These are phyloP conservation scores for Protomyces inundatus DNA, from an alignment of 1,139 yeast species.

Conservation along the genomic window DNA sequence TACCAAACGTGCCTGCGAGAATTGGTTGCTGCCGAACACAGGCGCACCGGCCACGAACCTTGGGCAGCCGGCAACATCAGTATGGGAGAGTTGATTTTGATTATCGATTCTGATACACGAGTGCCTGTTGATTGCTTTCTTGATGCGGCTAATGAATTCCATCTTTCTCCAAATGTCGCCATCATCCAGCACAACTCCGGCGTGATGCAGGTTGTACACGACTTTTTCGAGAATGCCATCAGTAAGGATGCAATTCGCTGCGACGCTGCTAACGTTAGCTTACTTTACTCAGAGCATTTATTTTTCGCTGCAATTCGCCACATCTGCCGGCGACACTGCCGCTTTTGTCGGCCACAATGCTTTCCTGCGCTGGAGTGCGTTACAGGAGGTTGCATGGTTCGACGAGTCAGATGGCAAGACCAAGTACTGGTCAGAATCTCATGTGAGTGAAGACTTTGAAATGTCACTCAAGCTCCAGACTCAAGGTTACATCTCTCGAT, in stretches of 20 bases:
- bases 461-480: constrained; percentile 30
- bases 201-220: constrained; percentile 30
- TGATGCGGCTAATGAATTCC: constrained; percentile 31
- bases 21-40: constrained; percentile 2
- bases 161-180: constrained; percentile 29
- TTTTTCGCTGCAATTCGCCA: constrained; percentile 30
- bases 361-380: constrained; percentile 30
- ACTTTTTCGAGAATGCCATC: constrained; percentile 30
- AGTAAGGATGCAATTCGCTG: background rate
- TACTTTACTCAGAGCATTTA: constrained; percentile 31
- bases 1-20: constrained; percentile 22
- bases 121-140: constrained; percentile 31
- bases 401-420: constrained; percentile 29
- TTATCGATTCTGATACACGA: constrained; percentile 31
- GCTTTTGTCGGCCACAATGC: constrained; percentile 32
- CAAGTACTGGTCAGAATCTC: constrained; percentile 31
- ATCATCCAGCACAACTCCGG: constrained; percentile 30
- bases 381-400: constrained; percentile 22
- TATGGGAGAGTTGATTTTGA: constrained; percentile 30
- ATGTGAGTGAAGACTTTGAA: constrained; percentile 31
- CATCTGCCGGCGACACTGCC: constrained; percentile 31
- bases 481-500: constrained; percentile 28
- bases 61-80: constrained; percentile 31
- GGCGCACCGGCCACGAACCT: constrained; percentile 23
- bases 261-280: constrained; percentile 24